Percentiles rank a stretch among this genome's conserved stretches.
Evolutionary conservation across 2,329 filamentous ascomycete species (phyloP).

Genomic region (Botrytis fragariae): DNA sequence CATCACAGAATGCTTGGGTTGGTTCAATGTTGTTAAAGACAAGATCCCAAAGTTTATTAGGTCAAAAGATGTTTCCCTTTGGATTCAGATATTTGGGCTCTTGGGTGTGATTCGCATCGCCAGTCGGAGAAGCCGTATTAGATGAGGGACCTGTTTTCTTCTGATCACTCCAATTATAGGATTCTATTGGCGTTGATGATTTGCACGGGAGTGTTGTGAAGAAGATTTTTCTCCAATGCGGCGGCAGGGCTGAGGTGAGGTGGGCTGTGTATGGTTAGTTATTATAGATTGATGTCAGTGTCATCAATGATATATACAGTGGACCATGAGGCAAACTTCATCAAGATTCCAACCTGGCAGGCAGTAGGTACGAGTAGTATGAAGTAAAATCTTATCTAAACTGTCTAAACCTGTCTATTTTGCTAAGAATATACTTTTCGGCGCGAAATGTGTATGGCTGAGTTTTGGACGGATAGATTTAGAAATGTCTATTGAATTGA

Average conservation of each 20-base stretch:
- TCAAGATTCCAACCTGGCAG: too few species aligned
- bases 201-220: neutral
- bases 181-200: neutral
- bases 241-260: slow-evolving; percentile 5
- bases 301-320: neutral
- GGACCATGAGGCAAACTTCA: neutral
- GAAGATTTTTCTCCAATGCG: neutral
- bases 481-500: slow-evolving; percentile 4
- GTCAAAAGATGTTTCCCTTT: slow-evolving; percentile 18
- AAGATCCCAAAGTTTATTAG: slow-evolving; percentile 23
- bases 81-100: slow-evolving; percentile 21
- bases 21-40: slow-evolving; percentile 18
- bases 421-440: neutral
- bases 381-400: neutral
- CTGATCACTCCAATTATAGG: neutral
- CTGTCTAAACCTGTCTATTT: neutral
- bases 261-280: slow-evolving; percentile 11
- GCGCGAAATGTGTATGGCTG: neutral
- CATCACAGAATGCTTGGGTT: neutral
- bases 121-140: slow-evolving; percentile 27
- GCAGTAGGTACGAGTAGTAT: neutral
- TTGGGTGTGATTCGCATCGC: slow-evolving; percentile 15
- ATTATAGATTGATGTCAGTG: neutral
- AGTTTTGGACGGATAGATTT: neutral
- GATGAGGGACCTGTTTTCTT: slow-evolving; percentile 3